Conservation (phyloP, 2,329 filamentous ascomycete species). For the Ploettnerulaceae sp. region DNA sequence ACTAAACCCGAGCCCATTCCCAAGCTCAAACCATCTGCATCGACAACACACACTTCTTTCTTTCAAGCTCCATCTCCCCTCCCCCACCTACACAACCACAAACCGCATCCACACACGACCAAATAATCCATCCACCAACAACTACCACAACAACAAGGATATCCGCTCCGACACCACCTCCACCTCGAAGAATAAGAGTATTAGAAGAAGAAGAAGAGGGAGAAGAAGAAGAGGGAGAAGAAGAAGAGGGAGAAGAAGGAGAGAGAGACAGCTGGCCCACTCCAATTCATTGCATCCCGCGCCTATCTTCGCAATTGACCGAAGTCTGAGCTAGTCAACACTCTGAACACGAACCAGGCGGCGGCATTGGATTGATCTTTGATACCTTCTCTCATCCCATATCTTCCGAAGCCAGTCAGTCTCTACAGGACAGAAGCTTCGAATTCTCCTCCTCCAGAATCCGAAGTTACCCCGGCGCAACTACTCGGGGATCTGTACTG, state of each 20-base stretch:
- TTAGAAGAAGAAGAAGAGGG: too few species aligned
- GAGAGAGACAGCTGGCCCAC: too few species aligned
- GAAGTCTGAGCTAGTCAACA: too few species aligned
- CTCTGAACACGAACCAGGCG: not conserved
- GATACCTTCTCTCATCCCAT: conserved; percentile 5
- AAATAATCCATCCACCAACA: not conserved
- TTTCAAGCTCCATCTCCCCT: not conserved
- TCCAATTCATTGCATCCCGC: too few species aligned
- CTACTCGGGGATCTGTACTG: not conserved
- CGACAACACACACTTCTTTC: not conserved
- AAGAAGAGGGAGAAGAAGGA: too few species aligned
- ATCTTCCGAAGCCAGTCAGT: conserved; percentile 4
- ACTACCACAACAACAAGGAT: not conserved
- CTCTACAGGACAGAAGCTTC: not conserved
- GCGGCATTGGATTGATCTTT: conserved; percentile 1
- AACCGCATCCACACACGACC: not conserved
- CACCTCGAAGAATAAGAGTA: too few species aligned
- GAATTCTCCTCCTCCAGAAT: not conserved
- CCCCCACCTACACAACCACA: not conserved
- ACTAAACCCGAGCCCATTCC: not conserved
- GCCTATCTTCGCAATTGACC: too few species aligned
- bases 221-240: too few species aligned
- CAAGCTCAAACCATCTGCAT: not conserved
- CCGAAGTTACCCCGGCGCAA: not conserved
- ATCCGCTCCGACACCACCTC: not conserved